Evolutionary conservation across 345 rosid genomes (phyloP).

Genomic region (Cardamine occulta): DNA sequence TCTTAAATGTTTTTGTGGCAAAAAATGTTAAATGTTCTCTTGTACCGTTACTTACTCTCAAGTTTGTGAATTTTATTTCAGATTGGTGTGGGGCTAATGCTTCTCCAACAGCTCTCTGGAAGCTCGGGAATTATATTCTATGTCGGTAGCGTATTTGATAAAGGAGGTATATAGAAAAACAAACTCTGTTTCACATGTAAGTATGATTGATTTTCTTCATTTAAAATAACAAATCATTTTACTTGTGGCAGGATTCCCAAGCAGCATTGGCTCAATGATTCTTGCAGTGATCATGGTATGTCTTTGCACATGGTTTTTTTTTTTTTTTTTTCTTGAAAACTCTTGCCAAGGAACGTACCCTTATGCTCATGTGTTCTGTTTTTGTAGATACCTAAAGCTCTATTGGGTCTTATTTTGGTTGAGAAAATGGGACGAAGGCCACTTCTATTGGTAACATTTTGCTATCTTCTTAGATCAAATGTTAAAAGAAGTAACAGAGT

Average conservation of each 20-base stretch:
- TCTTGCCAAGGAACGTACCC: not conserved
- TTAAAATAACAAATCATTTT: constrained; percentile 8
- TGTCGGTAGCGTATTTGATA: constrained; percentile 44
- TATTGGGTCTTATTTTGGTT: constrained; percentile 42
- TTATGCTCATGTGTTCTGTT: not conserved
- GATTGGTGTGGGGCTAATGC: constrained; percentile 63
- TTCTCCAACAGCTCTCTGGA: constrained; percentile 57
- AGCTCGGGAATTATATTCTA: constrained; percentile 44
- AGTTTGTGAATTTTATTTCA: constrained; percentile 38
- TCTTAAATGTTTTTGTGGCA: not conserved
- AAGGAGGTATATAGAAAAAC: constrained; percentile 49
- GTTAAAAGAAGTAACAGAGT: not conserved
- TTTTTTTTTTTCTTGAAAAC: not conserved
- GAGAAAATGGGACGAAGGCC: constrained; percentile 60
- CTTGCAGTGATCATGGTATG: constrained; percentile 52
- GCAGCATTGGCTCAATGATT: constrained; percentile 46
- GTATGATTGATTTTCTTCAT: not conserved
- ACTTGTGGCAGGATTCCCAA: constrained; percentile 45
- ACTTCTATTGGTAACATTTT: constrained; percentile 47
- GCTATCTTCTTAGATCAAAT: not conserved
- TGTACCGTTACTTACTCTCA: constrained; percentile 32
- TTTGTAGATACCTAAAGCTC: constrained; percentile 42
- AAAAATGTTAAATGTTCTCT: not conserved
- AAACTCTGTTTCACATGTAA: constrained; percentile 9
- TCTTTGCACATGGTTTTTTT: not conserved